These are phyloP conservation scores for Crepidotus variabilis DNA, from an alignment of 768 basidiomycete species.

Conservation along the genomic window DNA sequence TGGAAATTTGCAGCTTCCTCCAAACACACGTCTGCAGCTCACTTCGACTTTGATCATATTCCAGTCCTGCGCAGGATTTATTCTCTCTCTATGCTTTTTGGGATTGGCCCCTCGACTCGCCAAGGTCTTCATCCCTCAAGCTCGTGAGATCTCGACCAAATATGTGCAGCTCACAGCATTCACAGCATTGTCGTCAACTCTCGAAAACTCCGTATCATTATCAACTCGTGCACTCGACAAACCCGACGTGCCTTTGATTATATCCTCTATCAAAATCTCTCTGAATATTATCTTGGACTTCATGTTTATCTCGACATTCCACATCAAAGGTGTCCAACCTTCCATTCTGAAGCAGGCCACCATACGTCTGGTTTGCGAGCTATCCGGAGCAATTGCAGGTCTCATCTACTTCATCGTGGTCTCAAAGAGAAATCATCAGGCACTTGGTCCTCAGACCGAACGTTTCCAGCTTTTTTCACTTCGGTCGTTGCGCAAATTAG, in stretches of 20 bases:
- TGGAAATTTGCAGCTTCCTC: not conserved
- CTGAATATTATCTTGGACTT: slow-evolving; percentile 17
- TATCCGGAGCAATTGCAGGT: slow-evolving; percentile 9
- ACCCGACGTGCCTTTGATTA: slow-evolving; percentile 16
- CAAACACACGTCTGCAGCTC: slow-evolving; percentile 8
- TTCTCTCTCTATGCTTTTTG: slow-evolving; percentile 19
- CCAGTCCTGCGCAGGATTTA: slow-evolving; percentile 9
- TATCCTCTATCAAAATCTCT: slow-evolving; percentile 13
- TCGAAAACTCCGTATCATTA: slow-evolving; percentile 12
- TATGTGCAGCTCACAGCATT: slow-evolving; percentile 16
- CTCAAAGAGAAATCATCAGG: slow-evolving; percentile 1
- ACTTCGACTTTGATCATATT: slow-evolving; percentile 15
- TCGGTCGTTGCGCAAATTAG: slow-evolving; percentile 6
- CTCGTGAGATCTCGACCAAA: slow-evolving; percentile 8
- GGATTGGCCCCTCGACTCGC: slow-evolving; percentile 17
- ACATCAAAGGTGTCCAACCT: slow-evolving; percentile 12
- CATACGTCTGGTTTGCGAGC: slow-evolving; percentile 19
- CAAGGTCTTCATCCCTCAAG: slow-evolving; percentile 14
- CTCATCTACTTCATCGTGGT: slow-evolving; percentile 15
- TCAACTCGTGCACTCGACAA: slow-evolving; percentile 17
- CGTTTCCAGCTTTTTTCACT: slow-evolving; percentile 10
- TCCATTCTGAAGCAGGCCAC: slow-evolving; percentile 16
- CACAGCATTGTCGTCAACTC: slow-evolving; percentile 11
- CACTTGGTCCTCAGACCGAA: not conserved
- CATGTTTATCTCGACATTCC: slow-evolving; percentile 14